A percentile compares a stretch with the other conserved stretches of the same genome.
phyloP scores from a whole-genome alignment of 768 basidiomycete genomes.

The Leccinum subtestaceum region DNA sequence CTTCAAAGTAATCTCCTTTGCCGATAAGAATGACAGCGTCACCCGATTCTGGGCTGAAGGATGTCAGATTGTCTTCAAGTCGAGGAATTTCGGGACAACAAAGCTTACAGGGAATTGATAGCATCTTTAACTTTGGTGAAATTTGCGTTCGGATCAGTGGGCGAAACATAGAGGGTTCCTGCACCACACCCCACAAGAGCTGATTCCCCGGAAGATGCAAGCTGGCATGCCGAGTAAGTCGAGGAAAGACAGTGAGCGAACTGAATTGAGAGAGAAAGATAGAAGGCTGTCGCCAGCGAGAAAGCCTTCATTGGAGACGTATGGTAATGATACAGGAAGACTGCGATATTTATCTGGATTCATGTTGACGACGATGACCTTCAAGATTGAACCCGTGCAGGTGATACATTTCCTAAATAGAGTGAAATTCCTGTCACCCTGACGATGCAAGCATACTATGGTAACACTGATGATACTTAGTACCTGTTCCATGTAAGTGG shows the following conservation, averaged over 20 bases:
- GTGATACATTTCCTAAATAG: not conserved
- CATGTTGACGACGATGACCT: not conserved
- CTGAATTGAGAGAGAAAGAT: not conserved
- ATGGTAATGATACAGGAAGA: not conserved
- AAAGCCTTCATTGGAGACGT: conserved; percentile 7
- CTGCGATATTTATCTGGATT: not conserved
- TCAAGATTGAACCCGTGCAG: not conserved
- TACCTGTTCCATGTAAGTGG: not conserved
- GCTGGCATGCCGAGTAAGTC: conserved; percentile 46
- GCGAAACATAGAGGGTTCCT: conserved; percentile 60
- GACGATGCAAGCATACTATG: not conserved
- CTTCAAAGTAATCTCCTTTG: not conserved
- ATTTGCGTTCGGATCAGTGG: conserved; percentile 41
- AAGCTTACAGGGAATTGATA: conserved; percentile 51
- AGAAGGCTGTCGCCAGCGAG: conserved; percentile 3
- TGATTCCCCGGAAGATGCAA: conserved; percentile 40
- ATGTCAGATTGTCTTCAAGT: not conserved
- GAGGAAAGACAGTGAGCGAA: conserved; percentile 41
- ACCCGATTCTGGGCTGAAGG: not conserved
- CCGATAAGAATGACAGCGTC: not conserved
- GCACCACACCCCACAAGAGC: conserved; percentile 53
- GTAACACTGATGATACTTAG: not conserved
- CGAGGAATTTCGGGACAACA: not conserved
- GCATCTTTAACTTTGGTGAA: conserved; percentile 56
- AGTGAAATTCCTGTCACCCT: not conserved